Evolutionary conservation across 345 rosid species (phyloP).

Genomic region (Turritis glabra): DNA sequence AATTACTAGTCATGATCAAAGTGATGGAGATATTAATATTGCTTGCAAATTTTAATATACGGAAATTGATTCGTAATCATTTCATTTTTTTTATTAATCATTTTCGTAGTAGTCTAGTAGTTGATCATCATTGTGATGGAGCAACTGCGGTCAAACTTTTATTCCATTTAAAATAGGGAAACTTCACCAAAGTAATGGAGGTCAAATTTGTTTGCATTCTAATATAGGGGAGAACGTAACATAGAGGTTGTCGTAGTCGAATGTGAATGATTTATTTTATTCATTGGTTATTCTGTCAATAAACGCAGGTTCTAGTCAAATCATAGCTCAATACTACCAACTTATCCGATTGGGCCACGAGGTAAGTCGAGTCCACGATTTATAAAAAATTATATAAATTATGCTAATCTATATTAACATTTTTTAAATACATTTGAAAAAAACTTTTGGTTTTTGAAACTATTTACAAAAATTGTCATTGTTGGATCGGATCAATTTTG

Average conservation of each 20-base stretch:
- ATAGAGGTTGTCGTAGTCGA: background rate
- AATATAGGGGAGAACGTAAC: background rate
- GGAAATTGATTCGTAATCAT: background rate
- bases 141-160: background rate
- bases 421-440: too few species aligned
- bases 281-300: background rate
- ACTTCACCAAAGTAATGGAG: background rate
- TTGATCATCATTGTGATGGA: background rate
- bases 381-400: background rate
- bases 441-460: too few species aligned
- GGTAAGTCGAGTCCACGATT: conserved; percentile 21
- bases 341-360: conserved; percentile 41
- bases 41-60: background rate
- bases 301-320: conserved; percentile 41
- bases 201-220: conserved; percentile 9
- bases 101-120: background rate
- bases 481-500: too few species aligned
- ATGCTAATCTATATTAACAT: too few species aligned
- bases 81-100: background rate
- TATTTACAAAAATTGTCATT: too few species aligned
- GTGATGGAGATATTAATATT: background rate
- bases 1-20: background rate
- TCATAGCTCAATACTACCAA: conserved; percentile 46
- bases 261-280: background rate
- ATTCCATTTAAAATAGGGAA: background rate